These are phyloP conservation scores for Phytophthora kernoviae DNA, from an alignment of 352 stramenopile genomes.

Conservation along the genomic window DNA sequence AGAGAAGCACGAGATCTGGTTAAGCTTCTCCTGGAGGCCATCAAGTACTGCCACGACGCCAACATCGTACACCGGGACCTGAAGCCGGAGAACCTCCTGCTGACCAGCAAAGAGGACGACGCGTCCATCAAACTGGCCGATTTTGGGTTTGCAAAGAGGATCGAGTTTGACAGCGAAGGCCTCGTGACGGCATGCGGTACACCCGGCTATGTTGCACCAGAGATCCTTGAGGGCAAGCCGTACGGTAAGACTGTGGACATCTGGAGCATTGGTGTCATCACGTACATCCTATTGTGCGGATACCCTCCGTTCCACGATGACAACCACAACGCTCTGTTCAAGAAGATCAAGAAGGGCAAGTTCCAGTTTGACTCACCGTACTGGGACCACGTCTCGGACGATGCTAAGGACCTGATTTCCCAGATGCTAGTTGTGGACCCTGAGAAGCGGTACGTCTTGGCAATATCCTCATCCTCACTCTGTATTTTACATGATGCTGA, in stretches of 20 bases:
- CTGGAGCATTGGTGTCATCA: constrained; percentile 92
- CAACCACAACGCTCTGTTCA: constrained; percentile 94
- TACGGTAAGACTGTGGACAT: constrained; percentile 89
- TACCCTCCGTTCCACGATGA: constrained; percentile 92
- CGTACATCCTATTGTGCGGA: constrained; percentile 85
- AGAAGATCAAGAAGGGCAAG: constrained; percentile 94
- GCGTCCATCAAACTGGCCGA: constrained; percentile 87
- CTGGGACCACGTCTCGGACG: constrained; percentile 93
- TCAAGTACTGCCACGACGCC: constrained; percentile 89
- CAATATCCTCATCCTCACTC: background rate
- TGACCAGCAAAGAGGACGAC: constrained; percentile 83
- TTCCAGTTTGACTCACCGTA: constrained; percentile 97
- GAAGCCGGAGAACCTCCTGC: constrained; percentile 85
- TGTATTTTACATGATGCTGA: constrained; percentile 1
- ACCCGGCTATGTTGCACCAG: constrained; percentile 82
- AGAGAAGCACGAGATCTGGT: constrained; percentile 86
- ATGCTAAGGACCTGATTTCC: constrained; percentile 95
- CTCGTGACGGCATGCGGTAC: constrained; percentile 83
- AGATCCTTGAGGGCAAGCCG: constrained; percentile 78
- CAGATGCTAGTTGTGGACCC: constrained; percentile 93
- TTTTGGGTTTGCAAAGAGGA: constrained; percentile 89
- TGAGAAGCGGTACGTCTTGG: constrained; percentile 63
- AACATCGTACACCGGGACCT: constrained; percentile 87
- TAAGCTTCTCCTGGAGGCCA: constrained; percentile 84
- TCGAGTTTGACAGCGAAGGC: constrained; percentile 72